phyloP scores from a whole-genome alignment of 2,329 filamentous ascomycete species.

The Fusarium zealandicum region DNA sequence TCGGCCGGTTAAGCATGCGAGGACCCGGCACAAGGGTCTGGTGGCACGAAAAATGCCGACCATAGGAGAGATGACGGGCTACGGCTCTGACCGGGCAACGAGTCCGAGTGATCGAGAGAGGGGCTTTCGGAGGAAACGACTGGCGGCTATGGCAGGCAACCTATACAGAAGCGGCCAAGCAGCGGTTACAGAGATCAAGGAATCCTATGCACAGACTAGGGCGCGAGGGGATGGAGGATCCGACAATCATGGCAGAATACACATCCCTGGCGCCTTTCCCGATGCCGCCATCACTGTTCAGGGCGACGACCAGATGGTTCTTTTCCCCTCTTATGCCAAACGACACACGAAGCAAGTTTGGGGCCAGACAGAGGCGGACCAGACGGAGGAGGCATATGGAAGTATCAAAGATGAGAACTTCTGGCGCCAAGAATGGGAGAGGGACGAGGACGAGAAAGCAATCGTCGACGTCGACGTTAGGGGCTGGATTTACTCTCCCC shows the following conservation, averaged over 20 bases:
- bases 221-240: constrained; percentile 43
- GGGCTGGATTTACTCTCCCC: constrained; percentile 93
- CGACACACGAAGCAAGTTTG: constrained; percentile 65
- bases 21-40: constrained; percentile 43
- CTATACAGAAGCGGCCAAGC: constrained; percentile 64
- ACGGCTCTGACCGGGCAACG: constrained; percentile 42
- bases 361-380: constrained; percentile 41
- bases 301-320: constrained; percentile 88
- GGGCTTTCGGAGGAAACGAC: constrained; percentile 77
- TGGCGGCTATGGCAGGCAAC: constrained; percentile 70
- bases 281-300: constrained; percentile 81
- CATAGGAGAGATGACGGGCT: constrained; percentile 36
- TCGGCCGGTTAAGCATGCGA: constrained; percentile 44
- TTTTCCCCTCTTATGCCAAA: constrained; percentile 94
- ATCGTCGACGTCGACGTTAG: constrained; percentile 93
- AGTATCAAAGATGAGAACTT: constrained; percentile 71
- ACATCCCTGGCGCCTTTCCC: constrained; percentile 80
- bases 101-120: constrained; percentile 57
- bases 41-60: constrained; percentile 43
- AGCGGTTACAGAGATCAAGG: constrained; percentile 65
- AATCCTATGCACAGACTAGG: constrained; percentile 65
- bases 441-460: constrained; percentile 80
- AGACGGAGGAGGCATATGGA: constrained; percentile 44
- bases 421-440: constrained; percentile 81
- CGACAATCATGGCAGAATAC: constrained; percentile 44